Base-by-base conservation (phyloP, 306 rosid species). In the Prunus padus region DNA sequence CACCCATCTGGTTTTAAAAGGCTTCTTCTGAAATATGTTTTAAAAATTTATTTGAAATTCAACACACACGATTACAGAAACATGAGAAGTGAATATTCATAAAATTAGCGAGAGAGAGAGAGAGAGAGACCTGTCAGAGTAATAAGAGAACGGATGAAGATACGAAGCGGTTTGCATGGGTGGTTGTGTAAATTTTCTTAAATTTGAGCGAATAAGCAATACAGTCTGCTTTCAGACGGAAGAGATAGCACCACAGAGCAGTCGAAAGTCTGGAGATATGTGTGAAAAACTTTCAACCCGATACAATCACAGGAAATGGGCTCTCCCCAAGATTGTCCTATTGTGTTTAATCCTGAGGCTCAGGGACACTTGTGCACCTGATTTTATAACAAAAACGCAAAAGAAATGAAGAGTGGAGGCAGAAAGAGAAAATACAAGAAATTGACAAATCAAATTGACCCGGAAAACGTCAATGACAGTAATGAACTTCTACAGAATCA, bases 21-120 rank as follows among this genome's bases (percentile, higher is more conserved):
- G 71, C 75, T 65, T 67, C 82, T 86, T 80, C 98, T 90, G 92
- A 83, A 75, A 79, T 13, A 73, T 60, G 25, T 14, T 67, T 18
- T 3, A 11, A 72, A 22, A 40, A 8, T 46, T 45, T 16, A 81
- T 66, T 59, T 71, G 25, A 50, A 74, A 82, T 55, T 57, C 59
- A 67, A 77, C 65, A 19, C 56, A 72, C 47, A 80, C 49, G 18
- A 71, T 57, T 33, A 2, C 8, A 65, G 19, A 23, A 52, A 56
- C 25, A 18, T 10, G 0, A n/a, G 13, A 40, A 6, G 12, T 11
- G 52, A 10, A 46, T 0, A 65, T 18, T 42, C 23, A 52, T 12
- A 30, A 19, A 71, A 46, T 15, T 4, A 59, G 46, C 62, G 49
- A 37, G 51, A 26, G 10, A 25, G 46, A 67, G 54, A 33, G 59